phyloP scores from a whole-genome alignment of 1,284 basidiomycete species.

The Tranzscheliella williamsii region DNA sequence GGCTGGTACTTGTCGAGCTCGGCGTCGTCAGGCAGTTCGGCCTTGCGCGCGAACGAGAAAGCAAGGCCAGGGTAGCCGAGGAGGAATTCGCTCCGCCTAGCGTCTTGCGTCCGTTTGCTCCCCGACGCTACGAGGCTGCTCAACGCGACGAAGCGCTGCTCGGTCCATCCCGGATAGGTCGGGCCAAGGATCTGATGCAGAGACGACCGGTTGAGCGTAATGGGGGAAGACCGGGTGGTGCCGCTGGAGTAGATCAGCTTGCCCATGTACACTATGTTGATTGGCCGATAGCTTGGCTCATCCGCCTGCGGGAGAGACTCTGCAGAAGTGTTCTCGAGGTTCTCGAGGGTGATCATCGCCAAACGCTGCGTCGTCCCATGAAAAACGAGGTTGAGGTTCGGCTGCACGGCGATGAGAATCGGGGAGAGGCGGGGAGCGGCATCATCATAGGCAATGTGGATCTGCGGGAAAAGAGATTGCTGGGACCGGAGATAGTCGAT shows the following conservation, averaged over 20 bases:
- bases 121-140: slow-evolving; percentile 5
- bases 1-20: slow-evolving; percentile 33
- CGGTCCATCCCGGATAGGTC: slow-evolving; percentile 30
- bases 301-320: background rate
- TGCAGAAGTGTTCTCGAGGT: slow-evolving; percentile 3
- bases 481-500: slow-evolving; percentile 42
- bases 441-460: slow-evolving; percentile 34
- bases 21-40: slow-evolving; percentile 3
- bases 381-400: slow-evolving; percentile 35
- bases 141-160: slow-evolving; percentile 1
- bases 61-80: slow-evolving; percentile 38
- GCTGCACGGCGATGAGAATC: slow-evolving; percentile 26
- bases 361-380: slow-evolving; percentile 25
- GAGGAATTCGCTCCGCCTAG: slow-evolving; percentile 22
- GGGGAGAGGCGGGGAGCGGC: slow-evolving; percentile 18
- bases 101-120: background rate
- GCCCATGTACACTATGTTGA: slow-evolving; percentile 32
- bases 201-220: slow-evolving; percentile 31
- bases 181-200: slow-evolving; percentile 39
- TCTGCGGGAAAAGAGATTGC: slow-evolving; percentile 33
- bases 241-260: slow-evolving; percentile 22
- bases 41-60: slow-evolving; percentile 23
- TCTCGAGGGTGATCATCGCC: slow-evolving; percentile 35
- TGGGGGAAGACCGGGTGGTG: slow-evolving; percentile 1
- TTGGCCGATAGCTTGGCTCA: slow-evolving; percentile 24